These are phyloP conservation scores for Tetrahymena malaccensis DNA, from an alignment of 73 alveolate genomes.

Conservation along the genomic window DNA sequence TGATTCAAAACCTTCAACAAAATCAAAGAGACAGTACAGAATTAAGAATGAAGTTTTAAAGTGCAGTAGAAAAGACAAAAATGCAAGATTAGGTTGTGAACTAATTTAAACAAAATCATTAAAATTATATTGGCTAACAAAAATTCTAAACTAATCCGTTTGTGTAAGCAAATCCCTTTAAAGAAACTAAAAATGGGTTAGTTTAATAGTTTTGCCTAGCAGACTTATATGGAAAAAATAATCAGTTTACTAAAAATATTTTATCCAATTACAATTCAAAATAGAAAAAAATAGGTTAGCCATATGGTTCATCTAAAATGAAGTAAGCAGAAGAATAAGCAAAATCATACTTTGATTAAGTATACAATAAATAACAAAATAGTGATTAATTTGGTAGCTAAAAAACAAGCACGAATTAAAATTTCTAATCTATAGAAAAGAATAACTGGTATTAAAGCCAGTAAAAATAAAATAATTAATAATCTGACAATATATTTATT, in stretches of 20 bases:
- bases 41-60: neutral
- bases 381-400: neutral
- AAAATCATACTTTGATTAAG: neutral
- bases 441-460: neutral
- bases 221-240: neutral
- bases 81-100: neutral
- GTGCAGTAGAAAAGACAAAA: neutral
- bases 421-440: neutral
- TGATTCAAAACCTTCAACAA: neutral
- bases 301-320: neutral
- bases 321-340: neutral
- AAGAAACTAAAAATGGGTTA: neutral
- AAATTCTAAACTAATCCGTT: neutral
- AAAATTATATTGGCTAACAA: neutral
- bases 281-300: neutral
- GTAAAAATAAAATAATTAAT: neutral
- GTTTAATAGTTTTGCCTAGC: neutral
- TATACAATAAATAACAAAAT: neutral
- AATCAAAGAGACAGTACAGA: neutral
- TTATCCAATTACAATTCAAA: neutral
- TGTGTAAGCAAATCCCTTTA: neutral
- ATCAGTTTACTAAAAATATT: neutral
- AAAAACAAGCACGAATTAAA: neutral
- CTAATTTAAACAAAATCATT: neutral
- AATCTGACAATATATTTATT: neutral